phyloP scores from a whole-genome alignment of 2,329 filamentous ascomycete genomes.

The Aspergillus awamori region DNA sequence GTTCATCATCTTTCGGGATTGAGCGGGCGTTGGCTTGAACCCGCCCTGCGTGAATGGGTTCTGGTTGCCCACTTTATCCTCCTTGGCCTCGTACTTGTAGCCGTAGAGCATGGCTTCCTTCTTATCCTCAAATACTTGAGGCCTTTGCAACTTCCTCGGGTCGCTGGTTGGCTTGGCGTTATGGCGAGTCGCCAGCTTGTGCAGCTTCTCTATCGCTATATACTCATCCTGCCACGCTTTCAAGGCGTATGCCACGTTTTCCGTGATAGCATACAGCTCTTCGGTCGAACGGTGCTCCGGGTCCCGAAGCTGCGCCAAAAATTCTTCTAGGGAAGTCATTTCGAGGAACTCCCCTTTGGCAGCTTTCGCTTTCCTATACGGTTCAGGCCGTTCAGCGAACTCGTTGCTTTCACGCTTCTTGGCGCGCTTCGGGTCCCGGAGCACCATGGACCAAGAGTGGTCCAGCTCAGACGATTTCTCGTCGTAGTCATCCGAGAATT shows the following conservation, averaged over 20 bases:
- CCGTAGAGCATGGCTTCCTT: constrained; percentile 65
- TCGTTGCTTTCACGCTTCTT: constrained; percentile 35
- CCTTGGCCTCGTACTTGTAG: constrained; percentile 59
- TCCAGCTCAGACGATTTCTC: constrained; percentile 34
- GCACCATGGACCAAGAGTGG: constrained; percentile 36
- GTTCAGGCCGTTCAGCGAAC: constrained; percentile 31
- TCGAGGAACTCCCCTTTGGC: constrained; percentile 42
- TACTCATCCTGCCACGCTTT: constrained; percentile 63
- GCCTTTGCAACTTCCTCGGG: constrained; percentile 55
- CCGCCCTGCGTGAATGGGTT: constrained; percentile 60
- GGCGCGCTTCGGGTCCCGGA: constrained; percentile 33
- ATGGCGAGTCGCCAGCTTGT: constrained; percentile 51
- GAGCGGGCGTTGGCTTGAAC: constrained; percentile 48
- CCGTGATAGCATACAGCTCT: constrained; percentile 59
- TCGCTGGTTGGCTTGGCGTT: constrained; percentile 53
- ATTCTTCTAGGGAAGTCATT: constrained; percentile 39
- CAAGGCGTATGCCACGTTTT: constrained; percentile 57
- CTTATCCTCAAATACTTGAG: constrained; percentile 59
- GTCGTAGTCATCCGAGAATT: constrained; percentile 40
- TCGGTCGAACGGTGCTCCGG: constrained; percentile 50
- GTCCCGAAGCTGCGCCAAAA: constrained; percentile 40
- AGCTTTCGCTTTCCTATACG: constrained; percentile 37
- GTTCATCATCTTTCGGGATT: constrained; percentile 43
- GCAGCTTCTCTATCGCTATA: constrained; percentile 53
- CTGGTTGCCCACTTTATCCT: constrained; percentile 51